Evolutionary conservation across 257 asterid genomes (phyloP), one percentile per base, ranked within the genome.

Genomic region (Leonotis leonurus): DNA sequence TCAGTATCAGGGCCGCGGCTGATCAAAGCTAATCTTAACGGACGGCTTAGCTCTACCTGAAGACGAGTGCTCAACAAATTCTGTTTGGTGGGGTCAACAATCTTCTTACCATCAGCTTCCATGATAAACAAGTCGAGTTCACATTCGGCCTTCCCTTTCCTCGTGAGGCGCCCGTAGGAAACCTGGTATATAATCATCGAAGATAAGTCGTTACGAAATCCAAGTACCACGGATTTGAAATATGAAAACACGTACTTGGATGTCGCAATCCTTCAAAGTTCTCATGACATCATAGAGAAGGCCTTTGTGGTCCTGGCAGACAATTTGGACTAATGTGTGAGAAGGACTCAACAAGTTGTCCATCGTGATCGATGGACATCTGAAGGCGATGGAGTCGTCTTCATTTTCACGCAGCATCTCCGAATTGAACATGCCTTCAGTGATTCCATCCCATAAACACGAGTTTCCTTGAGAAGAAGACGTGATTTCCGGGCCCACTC

Each of bases 61-160:
- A 91, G 92, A 70, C 93, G 90, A 48, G 74, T 69, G 8, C 66
- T 37, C 70, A 91, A 52, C 0, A 81, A 78, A 20, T 73, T 65
- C 69, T 81, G 83, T 69, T 83, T 88, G 75, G 51, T 71, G 10
- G 83, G 77, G 62, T 88, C 97, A 0, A 83, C 76, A 64, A 86
- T 89, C 85, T 91, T 91, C 84, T 81, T 86, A n/a, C 97, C 95
- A 71, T 89, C 93, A 8, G 78, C 83, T 73, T 91, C 95, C 95
- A 84, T 83, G 72, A 91, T 77, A 60, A 91, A 91, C 44, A 91
- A 75, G 69, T 91, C 98, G 45, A 91, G 65, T 75, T 91, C 98
- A 48, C 95, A 88, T 16, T 75, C 85, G 18, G 73, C 29, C 55
- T 79, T 75, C 35, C 80, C 81, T 78, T 88, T 84, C 3, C 67